phyloP scores from a whole-genome alignment of 2,329 filamentous ascomycete species.

The Incumbomyces lentus region DNA sequence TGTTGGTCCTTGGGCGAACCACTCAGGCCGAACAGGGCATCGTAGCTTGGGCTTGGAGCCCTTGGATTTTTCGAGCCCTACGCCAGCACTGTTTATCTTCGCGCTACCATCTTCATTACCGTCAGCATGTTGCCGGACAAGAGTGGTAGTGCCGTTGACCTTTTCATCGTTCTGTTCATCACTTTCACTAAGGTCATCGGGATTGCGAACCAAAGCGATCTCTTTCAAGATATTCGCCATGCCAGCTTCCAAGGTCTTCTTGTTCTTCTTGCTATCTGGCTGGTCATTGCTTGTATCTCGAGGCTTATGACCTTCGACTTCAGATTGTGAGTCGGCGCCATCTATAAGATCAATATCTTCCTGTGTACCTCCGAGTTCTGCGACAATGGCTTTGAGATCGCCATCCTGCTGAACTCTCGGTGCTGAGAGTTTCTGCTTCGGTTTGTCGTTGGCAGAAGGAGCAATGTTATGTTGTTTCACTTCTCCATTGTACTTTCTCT shows the following conservation, averaged over 20 bases:
- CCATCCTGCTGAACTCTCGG: neutral
- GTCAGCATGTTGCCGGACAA: slow-evolving; percentile 31
- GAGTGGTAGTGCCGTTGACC: slow-evolving; percentile 22
- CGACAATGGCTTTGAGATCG: neutral
- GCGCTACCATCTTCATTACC: slow-evolving; percentile 23
- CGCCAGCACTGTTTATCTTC: slow-evolving; percentile 12
- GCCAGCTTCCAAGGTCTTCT: slow-evolving; percentile 32
- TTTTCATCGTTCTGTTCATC: slow-evolving; percentile 25
- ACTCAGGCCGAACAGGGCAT: slow-evolving; percentile 20
- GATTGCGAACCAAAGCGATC: slow-evolving; percentile 36
- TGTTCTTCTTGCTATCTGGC: slow-evolving; percentile 6
- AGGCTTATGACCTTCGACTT: slow-evolving; percentile 28
- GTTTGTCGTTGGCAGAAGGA: slow-evolving; percentile 9
- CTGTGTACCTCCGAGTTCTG: slow-evolving; percentile 39
- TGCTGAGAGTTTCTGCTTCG: slow-evolving; percentile 8
- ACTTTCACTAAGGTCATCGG: slow-evolving; percentile 15
- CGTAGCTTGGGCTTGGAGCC: slow-evolving; percentile 22
- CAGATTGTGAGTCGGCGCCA: slow-evolving; percentile 35
- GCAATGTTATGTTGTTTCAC: slow-evolving; percentile 27
- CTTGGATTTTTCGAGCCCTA: slow-evolving; percentile 28
- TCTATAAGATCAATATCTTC: slow-evolving; percentile 39
- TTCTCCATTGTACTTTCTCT: slow-evolving; percentile 37
- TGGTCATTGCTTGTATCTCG: neutral
- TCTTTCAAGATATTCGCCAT: slow-evolving; percentile 24
- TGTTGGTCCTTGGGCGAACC: slow-evolving; percentile 16